Base-by-base conservation (phyloP, 78 protist species). In the Dictyostelium firmibasis region DNA sequence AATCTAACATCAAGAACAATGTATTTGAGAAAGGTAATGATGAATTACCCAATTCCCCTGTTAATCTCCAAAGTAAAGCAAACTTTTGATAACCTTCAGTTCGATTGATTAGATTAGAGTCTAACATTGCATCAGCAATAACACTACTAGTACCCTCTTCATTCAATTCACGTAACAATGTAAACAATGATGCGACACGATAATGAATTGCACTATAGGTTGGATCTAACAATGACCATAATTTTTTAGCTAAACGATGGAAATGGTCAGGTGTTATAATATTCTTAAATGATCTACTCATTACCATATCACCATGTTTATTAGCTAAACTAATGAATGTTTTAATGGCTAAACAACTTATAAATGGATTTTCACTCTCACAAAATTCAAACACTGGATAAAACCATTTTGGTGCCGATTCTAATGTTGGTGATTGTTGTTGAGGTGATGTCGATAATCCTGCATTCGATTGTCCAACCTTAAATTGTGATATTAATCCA, bases 1-100 rank as follows among this genome's bases (percentile, higher is more conserved):
- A 79, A 60, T 94, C 97, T 10, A 94, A 36, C 97, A 94, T 94
- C 0, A 94, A 35, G 31, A 94, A 94, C 1, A 94, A 82, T 1
- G 93, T 94, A 25, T 88, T 81, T 70, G 94, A 87, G 69, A 94
- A 84, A 9, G 92, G 87, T 29, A 78, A 27, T 23, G 92, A 36
- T 1, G 72, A 67, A 44, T 60, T 92, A 36, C 96, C 96, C 8
- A 92, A 67, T 33, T 92, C 96, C 50, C 96, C 96, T 16, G 96
- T 83, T 33, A 92, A 38, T 36, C 96, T 14, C 96, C 96, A 92
- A 10, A 92, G 53, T 4, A 92, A 16, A 2, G 96, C 96, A 92
- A 92, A 92, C 84, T 92, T 84, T 83, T 92, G 96, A 47, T 79
- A 79, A 2, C 92, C 92, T 16, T 85, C 96, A 0, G 84, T 64